Evolutionary conservation across 2,329 filamentous ascomycete species (phyloP).

Genomic region (Colletotrichum eleusines): DNA sequence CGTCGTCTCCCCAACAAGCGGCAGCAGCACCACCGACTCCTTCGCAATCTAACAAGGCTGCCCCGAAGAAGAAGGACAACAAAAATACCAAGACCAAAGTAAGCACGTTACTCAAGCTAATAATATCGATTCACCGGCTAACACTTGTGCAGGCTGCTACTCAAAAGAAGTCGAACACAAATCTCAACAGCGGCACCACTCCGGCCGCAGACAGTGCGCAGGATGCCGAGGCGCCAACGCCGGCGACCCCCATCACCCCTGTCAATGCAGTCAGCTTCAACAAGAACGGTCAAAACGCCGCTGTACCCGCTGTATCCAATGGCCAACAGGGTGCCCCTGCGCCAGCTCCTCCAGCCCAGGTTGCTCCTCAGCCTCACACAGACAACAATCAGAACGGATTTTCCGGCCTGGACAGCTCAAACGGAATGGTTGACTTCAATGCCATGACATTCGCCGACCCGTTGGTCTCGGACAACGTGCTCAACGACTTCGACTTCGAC

Average conservation of each 20-base stretch:
- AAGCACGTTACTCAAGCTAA: constrained; percentile 48
- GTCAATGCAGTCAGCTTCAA: constrained; percentile 64
- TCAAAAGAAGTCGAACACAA: constrained; percentile 74
- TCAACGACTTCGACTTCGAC: constrained; percentile 77
- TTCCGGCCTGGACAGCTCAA: constrained; percentile 56
- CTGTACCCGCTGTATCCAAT: constrained; percentile 54
- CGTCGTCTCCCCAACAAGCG: constrained; percentile 72
- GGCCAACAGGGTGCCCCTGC: constrained; percentile 60
- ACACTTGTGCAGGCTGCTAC: constrained; percentile 59
- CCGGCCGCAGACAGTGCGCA: constrained; percentile 67
- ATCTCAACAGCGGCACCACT: constrained; percentile 65
- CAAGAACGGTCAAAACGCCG: constrained; percentile 58
- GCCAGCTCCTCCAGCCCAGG: constrained; percentile 57
- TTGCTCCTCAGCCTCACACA: constrained; percentile 58
- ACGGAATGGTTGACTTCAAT: constrained; percentile 62
- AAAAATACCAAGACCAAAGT: constrained; percentile 78
- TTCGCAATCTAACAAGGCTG: constrained; percentile 77
- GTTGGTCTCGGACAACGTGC: constrained; percentile 65
- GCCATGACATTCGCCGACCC: constrained; percentile 69
- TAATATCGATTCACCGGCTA: neutral
- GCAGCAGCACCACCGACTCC: constrained; percentile 81
- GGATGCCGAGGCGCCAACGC: constrained; percentile 70
- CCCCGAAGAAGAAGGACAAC: constrained; percentile 81
- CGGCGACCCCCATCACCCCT: constrained; percentile 74
- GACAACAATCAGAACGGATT: constrained; percentile 61